phyloP scores from a whole-genome alignment of 345 rosid species.

The Turnera subulata region DNA sequence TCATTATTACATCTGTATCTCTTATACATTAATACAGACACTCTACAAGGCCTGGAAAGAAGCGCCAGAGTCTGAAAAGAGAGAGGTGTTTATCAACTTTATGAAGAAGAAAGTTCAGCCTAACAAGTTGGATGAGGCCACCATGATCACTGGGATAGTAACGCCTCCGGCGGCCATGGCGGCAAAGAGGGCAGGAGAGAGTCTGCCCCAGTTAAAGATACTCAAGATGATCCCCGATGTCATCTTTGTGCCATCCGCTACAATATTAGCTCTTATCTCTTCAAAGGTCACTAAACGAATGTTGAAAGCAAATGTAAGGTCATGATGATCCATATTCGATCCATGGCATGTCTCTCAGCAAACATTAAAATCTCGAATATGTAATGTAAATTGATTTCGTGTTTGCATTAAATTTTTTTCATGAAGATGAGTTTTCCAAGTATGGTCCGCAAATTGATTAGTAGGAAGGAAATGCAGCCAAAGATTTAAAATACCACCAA shows the following conservation, averaged over 20 bases:
- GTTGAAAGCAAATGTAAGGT: neutral
- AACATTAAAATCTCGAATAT: too few relatives aligned
- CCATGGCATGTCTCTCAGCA: too few relatives aligned
- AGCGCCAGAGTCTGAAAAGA: constrained; percentile 24
- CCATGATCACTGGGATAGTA: constrained; percentile 52
- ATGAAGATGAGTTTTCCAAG: too few relatives aligned
- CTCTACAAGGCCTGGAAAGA: constrained; percentile 41
- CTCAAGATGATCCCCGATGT: constrained; percentile 75
- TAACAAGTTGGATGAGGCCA: constrained; percentile 52
- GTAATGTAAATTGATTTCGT: too few relatives aligned
- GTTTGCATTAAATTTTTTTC: too few relatives aligned
- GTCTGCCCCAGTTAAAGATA: constrained; percentile 57
- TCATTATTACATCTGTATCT: too few relatives aligned
- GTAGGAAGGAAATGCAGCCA: too few relatives aligned
- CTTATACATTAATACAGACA: constrained; percentile 36
- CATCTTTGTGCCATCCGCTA: constrained; percentile 61
- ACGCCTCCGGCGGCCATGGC: constrained; percentile 90
- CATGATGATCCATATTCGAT: too few relatives aligned
- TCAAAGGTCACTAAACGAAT: constrained; percentile 70
- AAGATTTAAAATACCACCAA: too few relatives aligned
- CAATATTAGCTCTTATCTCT: constrained; percentile 54
- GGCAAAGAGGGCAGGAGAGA: constrained; percentile 78
- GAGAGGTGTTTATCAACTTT: constrained; percentile 38
- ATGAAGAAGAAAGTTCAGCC: constrained; percentile 37
- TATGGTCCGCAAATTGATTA: too few relatives aligned